Evolutionary conservation across 164 flowering plant genomes (phyloP).

Genomic region (Annona squamosa): DNA sequence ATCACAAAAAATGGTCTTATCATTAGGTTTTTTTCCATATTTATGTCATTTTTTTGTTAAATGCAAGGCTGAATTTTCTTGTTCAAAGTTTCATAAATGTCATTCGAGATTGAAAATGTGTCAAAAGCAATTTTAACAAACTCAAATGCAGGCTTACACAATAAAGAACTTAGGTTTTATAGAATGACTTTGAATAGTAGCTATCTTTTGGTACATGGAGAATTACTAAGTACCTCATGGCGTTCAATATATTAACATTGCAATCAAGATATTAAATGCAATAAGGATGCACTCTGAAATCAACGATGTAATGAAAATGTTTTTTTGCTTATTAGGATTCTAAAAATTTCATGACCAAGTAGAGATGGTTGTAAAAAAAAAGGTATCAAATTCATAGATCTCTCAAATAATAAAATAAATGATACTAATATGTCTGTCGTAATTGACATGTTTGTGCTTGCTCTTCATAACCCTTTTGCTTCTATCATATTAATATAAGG

Average conservation of each 20-base stretch:
- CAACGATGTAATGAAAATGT: constrained; percentile 63
- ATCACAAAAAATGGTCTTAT: no score
- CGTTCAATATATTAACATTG: constrained; percentile 89
- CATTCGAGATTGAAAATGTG: not conserved
- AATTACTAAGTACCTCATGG: constrained; percentile 89
- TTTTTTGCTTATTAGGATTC: constrained; percentile 95
- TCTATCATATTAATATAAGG: no score
- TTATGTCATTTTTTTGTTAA: no score
- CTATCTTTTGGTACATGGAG: constrained; percentile 92
- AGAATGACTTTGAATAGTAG: constrained; percentile 69
- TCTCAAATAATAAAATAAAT: no score
- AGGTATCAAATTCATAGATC: no score
- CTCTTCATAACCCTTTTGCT: no score
- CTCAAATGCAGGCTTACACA: constrained; percentile 6
- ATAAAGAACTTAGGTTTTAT: constrained; percentile 26
- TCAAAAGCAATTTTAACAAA: not conserved
- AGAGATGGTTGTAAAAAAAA: no score
- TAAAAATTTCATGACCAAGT: constrained; percentile 69
- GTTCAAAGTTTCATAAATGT: no score
- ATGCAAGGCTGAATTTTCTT: no score
- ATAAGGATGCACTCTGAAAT: constrained; percentile 73
- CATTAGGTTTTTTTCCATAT: no score
- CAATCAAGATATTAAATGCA: constrained; percentile 93
- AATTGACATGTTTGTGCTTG: no score
- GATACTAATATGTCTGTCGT: no score